Evolutionary conservation across 2,329 filamentous ascomycete genomes (phyloP), one percentile per base, ranked within the genome.

Genomic region (Epicoccum nigrum): DNA sequence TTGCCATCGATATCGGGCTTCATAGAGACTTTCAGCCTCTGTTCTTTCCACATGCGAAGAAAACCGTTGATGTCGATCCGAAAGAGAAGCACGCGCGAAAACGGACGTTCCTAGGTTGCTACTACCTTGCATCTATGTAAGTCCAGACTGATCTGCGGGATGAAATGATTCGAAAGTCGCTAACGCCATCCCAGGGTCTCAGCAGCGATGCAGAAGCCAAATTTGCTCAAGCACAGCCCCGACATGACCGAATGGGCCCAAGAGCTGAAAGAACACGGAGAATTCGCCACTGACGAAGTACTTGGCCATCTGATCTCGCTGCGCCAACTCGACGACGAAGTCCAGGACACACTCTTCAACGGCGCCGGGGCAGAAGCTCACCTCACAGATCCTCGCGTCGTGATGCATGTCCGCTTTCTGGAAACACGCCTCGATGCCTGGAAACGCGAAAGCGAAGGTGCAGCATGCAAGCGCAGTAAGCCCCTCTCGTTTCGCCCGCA

Each of bases 71-170:
- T 15, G 45, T 58, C n/a, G 50, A 51, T 4, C 53, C 54, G 4
- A 56, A 51, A 15, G 62, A 65, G 17, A 59, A 60, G 27, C 54
- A 61, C 13, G 68, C 70, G 30, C 63, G 64, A 15, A 59, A 71
- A 30, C 60, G 69, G 23, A 56, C 70, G 0, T 70, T 67, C 28
- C 55, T 72, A 19, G 70, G 68, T 1, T 71, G 68, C 37, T 72
- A 71, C 23, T 70, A 69, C 19, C 49, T 72, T 13, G 65, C 68
- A 1, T 71, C 70, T 1, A 62, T 65, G 68, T 69, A 54, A 17
- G 60, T 50, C 9, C 23, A 25, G 23, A 9, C 6, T 25, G 9
- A 9, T 25, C 9, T 9, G 23, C 9, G 23, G 23, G 9, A 25
- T 9, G 9, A 25, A 9, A 25, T n/a, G n/a, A n/a, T n/a, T n/a